A percentile compares a stretch with the other conserved stretches of the same genome.
phyloP scores from a whole-genome alignment of 441 rosid genomes.

The Populus hybrid region DNA sequence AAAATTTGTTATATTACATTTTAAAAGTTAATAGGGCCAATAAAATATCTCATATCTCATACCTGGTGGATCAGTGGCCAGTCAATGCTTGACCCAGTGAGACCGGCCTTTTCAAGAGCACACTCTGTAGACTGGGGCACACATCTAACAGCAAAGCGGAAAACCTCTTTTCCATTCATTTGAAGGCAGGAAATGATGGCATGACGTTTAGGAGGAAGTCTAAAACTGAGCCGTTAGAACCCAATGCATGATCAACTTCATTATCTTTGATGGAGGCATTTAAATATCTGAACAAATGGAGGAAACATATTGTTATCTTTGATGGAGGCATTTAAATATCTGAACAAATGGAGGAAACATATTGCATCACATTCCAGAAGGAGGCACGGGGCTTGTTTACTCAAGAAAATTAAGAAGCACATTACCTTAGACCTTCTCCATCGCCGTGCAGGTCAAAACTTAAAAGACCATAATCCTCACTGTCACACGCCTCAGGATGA shows the following conservation, averaged over 20 bases:
- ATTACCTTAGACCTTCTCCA: slow-evolving; percentile 75
- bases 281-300: slow-evolving; percentile 59
- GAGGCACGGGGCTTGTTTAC: neutral
- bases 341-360: slow-evolving; percentile 32
- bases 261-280: slow-evolving; percentile 45
- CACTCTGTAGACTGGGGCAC: slow-evolving; percentile 82
- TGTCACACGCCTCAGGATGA: slow-evolving; percentile 68
- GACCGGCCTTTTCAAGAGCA: slow-evolving; percentile 80
- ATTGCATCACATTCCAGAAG: slow-evolving; percentile 10
- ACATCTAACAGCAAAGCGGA: slow-evolving; percentile 77
- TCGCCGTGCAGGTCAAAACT: slow-evolving; percentile 86
- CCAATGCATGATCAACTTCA: slow-evolving; percentile 38
- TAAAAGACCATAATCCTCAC: slow-evolving; percentile 73
- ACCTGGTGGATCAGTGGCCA: slow-evolving; percentile 98
- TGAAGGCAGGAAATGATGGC: slow-evolving; percentile 68
- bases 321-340: slow-evolving; percentile 61
- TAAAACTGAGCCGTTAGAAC: slow-evolving; percentile 58
- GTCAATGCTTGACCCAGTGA: slow-evolving; percentile 58
- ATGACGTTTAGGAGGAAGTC: slow-evolving; percentile 48
- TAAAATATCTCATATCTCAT: slow-evolving; percentile 10
- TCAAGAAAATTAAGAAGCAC: neutral
- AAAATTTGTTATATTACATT: too few species aligned
- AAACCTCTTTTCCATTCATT: slow-evolving; percentile 95
- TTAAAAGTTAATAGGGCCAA: too few species aligned
- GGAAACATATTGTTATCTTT: slow-evolving; percentile 27